These are phyloP conservation scores for Exserohilum turcica DNA, from an alignment of 2,329 filamentous ascomycete genomes.

Conservation along the genomic window DNA sequence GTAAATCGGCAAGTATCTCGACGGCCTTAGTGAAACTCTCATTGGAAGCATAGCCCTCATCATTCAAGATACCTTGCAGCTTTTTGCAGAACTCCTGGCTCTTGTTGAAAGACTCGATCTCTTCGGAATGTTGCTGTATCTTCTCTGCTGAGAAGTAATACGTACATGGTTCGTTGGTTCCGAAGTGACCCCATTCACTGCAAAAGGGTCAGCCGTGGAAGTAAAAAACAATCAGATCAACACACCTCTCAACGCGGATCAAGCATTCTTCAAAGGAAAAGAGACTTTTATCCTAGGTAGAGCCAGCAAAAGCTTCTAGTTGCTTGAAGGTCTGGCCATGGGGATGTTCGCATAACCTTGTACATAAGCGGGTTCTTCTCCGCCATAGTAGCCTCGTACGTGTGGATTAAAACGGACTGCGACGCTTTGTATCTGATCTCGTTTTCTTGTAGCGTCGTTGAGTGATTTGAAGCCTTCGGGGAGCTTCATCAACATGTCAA, in stretches of 20 bases:
- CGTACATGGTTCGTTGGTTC: slow-evolving; percentile 28
- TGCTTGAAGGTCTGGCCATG: slow-evolving; percentile 35
- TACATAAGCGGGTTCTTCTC: slow-evolving; percentile 33
- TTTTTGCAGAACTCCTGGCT: slow-evolving; percentile 32
- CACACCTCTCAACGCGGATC: slow-evolving; percentile 29
- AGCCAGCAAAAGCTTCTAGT: slow-evolving; percentile 33
- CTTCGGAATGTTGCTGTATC: slow-evolving; percentile 29
- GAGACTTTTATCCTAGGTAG: slow-evolving; percentile 33
- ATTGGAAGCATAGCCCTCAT: slow-evolving; percentile 32
- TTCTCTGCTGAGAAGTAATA: slow-evolving; percentile 33
- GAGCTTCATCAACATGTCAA: slow-evolving; percentile 36
- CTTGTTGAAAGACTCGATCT: slow-evolving; percentile 29
- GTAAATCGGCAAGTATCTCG: slow-evolving; percentile 21
- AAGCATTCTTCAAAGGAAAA: slow-evolving; percentile 31
- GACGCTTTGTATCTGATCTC: slow-evolving; percentile 31
- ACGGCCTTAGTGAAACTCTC: slow-evolving; percentile 26
- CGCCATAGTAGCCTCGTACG: slow-evolving; percentile 28
- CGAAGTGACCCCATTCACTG: slow-evolving; percentile 33
- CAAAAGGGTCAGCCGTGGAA: slow-evolving; percentile 14
- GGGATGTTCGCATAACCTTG: slow-evolving; percentile 30
- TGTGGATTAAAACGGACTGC: slow-evolving; percentile 31
- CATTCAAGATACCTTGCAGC: slow-evolving; percentile 27
- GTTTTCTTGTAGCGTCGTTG: slow-evolving; percentile 27
- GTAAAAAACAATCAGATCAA: slow-evolving; percentile 8
- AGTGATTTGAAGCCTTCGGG: slow-evolving; percentile 33